Base-by-base conservation (phyloP, 345 rosid genomes). In the Kandelia obovata region DNA sequence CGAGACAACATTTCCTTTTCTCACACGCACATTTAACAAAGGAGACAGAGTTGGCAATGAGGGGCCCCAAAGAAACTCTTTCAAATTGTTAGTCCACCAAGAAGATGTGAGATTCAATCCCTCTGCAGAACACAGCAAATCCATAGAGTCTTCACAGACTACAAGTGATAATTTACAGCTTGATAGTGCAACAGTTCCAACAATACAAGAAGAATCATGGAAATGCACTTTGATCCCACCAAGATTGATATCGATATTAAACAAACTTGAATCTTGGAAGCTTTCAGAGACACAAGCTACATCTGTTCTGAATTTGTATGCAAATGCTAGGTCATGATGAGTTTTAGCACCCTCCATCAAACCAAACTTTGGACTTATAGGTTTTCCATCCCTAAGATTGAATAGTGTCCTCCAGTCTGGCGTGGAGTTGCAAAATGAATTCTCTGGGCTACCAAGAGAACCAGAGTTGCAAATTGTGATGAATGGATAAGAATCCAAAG, bases 171-270 rank as follows among this genome's bases (percentile, higher is more conserved):
- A 83, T 68, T 68, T 82, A 71, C 85, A 72, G 39, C 79, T 72
- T 37, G 92, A 88, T 66, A 93, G 59, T 1, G 65, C 69, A 74
- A 93, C 70, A 53, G 87, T 84, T 82, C 91, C 98, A 77, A 93
- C 51, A 71, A 80, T 79, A 80, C 86, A 77, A 53, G 97, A 82
- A 61, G 89, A 80, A 80, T 93, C 97, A 84, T 93, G 97, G 72
- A 91, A 88, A 84, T 91, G 88, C 59, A 91, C 82, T 71, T 72
- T 84, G 67, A 82, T 72, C 64, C 84, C 83, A 64, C 59, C 79
- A 57, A 88, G 72, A 78, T 77, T 78, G 71, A 87, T 62, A 78
- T 91, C 86, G 70, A 84, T 67, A 47, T 47, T 67, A 73, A 67
- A 75, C 70, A 70, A 34, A 76, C 51, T 78, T 61, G 75, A 52